Conservation (phyloP, 108 stramenopile species). For the Nitzschia inconspicua region DNA sequence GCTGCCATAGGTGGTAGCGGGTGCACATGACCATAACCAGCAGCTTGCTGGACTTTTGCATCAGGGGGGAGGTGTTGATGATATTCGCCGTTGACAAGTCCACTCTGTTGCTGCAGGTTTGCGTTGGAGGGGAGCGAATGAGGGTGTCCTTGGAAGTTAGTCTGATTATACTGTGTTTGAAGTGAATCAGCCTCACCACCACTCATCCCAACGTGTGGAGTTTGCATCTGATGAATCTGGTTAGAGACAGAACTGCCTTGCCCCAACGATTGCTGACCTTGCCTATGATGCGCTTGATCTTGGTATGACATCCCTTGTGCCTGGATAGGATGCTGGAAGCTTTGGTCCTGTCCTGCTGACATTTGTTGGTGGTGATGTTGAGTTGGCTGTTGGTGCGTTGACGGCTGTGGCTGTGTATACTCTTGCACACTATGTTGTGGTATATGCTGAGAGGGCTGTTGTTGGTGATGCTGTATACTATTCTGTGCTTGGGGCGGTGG, state of each 20-base stretch:
- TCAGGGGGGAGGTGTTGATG: conserved; percentile 12
- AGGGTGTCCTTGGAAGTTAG: background rate
- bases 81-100: conserved; percentile 6
- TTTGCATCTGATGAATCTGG: conserved; percentile 14
- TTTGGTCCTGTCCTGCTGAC: background rate
- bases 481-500: conserved; percentile 4
- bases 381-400: background rate
- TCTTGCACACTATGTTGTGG: conserved; percentile 3
- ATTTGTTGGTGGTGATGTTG: conserved; percentile 27
- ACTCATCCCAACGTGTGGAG: background rate
- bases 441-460: conserved; percentile 24
- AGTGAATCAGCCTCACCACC: conserved; percentile 11
- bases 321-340: background rate
- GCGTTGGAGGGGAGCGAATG: background rate
- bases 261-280: background rate
- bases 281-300: background rate
- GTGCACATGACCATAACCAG: conserved; percentile 1
- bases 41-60: conserved; percentile 23
- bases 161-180: conserved; percentile 11
- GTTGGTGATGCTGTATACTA: conserved; percentile 5
- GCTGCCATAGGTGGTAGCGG: background rate
- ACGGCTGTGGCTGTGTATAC: conserved; percentile 10
- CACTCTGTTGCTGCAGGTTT: background rate
- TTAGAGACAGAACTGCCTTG: background rate
- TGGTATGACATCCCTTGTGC: conserved; percentile 20